Conservation (phyloP, 2,329 filamentous ascomycete genomes). For the Nigrospora sphaerica region DNA sequence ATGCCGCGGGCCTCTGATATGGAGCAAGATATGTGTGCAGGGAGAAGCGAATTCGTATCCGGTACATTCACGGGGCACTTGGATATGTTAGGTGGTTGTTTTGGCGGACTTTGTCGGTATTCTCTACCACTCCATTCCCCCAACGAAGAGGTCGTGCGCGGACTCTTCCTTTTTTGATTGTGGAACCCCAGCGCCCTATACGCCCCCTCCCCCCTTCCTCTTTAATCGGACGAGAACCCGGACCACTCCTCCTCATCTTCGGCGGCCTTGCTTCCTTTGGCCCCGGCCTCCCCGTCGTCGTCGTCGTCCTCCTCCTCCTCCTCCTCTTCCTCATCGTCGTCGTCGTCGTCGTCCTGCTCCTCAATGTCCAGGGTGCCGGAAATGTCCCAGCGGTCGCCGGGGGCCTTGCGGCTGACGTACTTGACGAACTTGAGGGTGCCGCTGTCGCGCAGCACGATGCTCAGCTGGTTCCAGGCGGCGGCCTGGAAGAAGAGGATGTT, state of each 20-base stretch:
- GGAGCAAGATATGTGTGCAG: no score
- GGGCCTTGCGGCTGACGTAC: constrained; percentile 77
- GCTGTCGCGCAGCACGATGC: constrained; percentile 79
- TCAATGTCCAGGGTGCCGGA: constrained; percentile 70
- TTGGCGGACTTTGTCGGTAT: no score
- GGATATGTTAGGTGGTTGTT: no score
- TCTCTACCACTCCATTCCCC: no score
- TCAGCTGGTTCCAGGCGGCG: constrained; percentile 80
- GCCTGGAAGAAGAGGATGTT: constrained; percentile 59
- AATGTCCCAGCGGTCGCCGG: constrained; percentile 90
- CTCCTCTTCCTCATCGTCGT: constrained; percentile 27
- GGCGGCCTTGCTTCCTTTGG: constrained; percentile 22
- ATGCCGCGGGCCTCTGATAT: no score
- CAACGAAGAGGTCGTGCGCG: no score
- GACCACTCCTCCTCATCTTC: constrained; percentile 48
- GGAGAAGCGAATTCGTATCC: no score
- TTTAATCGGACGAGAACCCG: constrained; percentile 39
- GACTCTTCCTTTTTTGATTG: no score
- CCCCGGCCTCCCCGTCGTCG: constrained; percentile 22
- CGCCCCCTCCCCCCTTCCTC: no score
- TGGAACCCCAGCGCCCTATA: no score
- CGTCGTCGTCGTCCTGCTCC: constrained; percentile 38
- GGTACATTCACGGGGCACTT: no score
- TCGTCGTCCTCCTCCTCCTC: constrained; percentile 40
- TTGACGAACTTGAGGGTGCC: constrained; percentile 91